Evolutionary conservation across 2,329 filamentous ascomycete genomes (phyloP), one percentile per base, ranked within the genome.

Genomic region (Diaporthe amygdali): DNA sequence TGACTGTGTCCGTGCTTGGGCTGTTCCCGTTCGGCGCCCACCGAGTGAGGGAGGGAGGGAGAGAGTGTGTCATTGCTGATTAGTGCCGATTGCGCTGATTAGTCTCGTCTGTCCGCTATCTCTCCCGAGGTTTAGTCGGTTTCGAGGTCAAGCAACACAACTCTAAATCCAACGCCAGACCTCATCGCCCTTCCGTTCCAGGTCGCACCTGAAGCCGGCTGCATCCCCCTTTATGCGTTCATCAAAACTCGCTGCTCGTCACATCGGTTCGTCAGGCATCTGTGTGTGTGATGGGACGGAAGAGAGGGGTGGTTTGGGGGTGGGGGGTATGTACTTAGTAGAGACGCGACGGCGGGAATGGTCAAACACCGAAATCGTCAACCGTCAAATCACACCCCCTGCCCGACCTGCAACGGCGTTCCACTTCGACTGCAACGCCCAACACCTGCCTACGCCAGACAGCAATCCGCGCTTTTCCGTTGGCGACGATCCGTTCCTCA

Each of bases 371-470:
- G 41, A 37, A 59, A 59, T 66, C 30, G 46, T 22, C 34, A 30
- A 27, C 20, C 66, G 34, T 59, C 66, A 39, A 68, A 68, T 68
- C 66, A 68, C 66, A 41, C 20, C 66, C 66, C 66, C 52, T 44
- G 66, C 44, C n/a, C 37, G 17, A 49, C 17, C 44, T 49, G 44
- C 59, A 49, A 49, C 59, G 59, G 59, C 14, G 44, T 20, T 49
- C 71, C 71, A 70, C 59, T 25, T 12, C 17, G 8, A 25, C 17
- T 66, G 34, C 68, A 22, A 70, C 56, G 37, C 30, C 30, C 52
- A 30, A 52, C 52, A 17, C 22, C 52, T 37, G 66, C 66, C 17
- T 44, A 41, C 32, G 52, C 66, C 66, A 68, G 30, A 39, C 12
- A 17, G 41, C 54, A 59, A 51, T 51, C 66, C 54, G 66, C 59